A percentile compares a stretch with the other conserved stretches of the same genome.
These are phyloP conservation scores for Ogataea pignaliae DNA, from an alignment of 805 yeast species.

Conservation along the genomic window DNA sequence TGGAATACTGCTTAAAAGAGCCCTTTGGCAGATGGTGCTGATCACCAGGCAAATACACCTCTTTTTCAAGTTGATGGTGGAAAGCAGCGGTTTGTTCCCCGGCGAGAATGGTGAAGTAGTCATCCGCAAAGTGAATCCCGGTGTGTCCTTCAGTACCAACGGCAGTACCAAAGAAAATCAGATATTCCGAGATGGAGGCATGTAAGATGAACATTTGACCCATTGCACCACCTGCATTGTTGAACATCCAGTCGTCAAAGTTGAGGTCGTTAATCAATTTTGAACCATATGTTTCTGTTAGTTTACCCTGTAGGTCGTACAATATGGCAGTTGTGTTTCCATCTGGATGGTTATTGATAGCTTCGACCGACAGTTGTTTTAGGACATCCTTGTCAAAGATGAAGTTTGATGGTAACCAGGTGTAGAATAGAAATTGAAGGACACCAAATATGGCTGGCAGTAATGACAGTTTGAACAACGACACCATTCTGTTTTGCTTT, in stretches of 20 bases:
- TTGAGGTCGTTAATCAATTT: slow-evolving; percentile 66
- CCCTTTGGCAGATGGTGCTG: slow-evolving; percentile 78
- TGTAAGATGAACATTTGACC: slow-evolving; percentile 92
- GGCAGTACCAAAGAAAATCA: slow-evolving; percentile 90
- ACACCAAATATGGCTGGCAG: slow-evolving; percentile 29
- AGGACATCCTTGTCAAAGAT: slow-evolving; percentile 65
- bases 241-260: slow-evolving; percentile 87
- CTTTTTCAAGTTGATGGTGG: slow-evolving; percentile 60
- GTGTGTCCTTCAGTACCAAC: slow-evolving; percentile 95
- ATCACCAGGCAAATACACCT: slow-evolving; percentile 82
- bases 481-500: slow-evolving; percentile 5
- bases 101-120: slow-evolving; percentile 83
- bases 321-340: slow-evolving; percentile 60
- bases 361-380: slow-evolving; percentile 53
- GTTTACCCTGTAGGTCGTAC: slow-evolving; percentile 51
- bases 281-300: slow-evolving; percentile 62
- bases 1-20: slow-evolving; percentile 72
- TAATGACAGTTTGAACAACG: slow-evolving; percentile 13
- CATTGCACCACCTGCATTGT: slow-evolving; percentile 99
- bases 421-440: slow-evolving; percentile 40
- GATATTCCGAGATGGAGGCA: slow-evolving; percentile 89
- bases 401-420: slow-evolving; percentile 69
- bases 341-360: slow-evolving; percentile 49
- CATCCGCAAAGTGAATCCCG: slow-evolving; percentile 96
- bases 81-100: slow-evolving; percentile 76